Base-by-base conservation (phyloP, 1,139 yeast species). In the Yamadazyma oceani region DNA sequence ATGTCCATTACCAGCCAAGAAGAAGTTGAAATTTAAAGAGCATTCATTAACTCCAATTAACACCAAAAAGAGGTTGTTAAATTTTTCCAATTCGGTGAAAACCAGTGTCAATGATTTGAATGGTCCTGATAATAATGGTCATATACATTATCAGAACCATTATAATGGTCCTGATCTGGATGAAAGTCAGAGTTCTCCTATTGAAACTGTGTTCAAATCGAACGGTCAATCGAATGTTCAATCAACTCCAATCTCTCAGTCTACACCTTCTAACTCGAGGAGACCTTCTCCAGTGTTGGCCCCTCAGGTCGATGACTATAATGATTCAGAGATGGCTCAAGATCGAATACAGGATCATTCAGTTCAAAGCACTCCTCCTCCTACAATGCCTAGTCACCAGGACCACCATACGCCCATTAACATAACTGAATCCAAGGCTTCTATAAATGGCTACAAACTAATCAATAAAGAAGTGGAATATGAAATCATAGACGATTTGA, bases 381-480 rank as follows among this genome's bases (percentile, higher is more conserved):
- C 30, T 4, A 16, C 21, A 8, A 12, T 27, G 21, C 12, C 30
- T 4, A 8, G 28, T 8, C 26, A 35, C 12, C 17, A 35, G 7
- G 35, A 26, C 26, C 34, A 32, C 19, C 35, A 31, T 12, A 30
- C 42, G n/a, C 30, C 43, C 21, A 26, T 36, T 31, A 12, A 37
- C 16, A 27, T 35, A 5, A 52, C 53, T 33, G 67, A 58, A 28
- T 55, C 50, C 21, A 64, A 64, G 1, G 55, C 53, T 4, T 42
- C 57, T 4, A 53, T 66, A 16, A 60, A 63, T 37, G 73, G 73
- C 2, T 68, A 57, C 46, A 62, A 50, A 34, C 64, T 69, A 41
- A 58, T 69, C 13, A 58, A 60, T 36, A 58, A 62, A n/a, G 42
- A 45, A 42, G 36, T 46, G 1, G 39, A 43, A 11, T 34, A 36